Evolutionary conservation across 768 basidiomycete species (phyloP).

Genomic region (Termitomyces titanicus): DNA sequence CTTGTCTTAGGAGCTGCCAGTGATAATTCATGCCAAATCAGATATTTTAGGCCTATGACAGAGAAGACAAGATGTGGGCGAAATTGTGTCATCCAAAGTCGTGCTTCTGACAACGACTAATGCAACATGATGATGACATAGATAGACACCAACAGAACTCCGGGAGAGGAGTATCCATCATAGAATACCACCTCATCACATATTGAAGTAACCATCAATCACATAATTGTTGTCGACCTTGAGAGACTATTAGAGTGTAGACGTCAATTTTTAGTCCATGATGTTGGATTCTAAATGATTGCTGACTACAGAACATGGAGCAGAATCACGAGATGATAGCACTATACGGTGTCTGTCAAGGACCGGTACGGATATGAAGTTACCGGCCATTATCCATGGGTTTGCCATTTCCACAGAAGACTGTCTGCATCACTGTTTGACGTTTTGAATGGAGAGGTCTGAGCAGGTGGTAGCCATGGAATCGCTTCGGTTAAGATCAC

Average conservation of each 20-base stretch:
- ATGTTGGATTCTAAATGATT: neutral
- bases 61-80: neutral
- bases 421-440: neutral
- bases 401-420: too few species aligned
- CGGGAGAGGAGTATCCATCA: neutral
- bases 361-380: too few species aligned
- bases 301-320: neutral
- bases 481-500: constrained; percentile 5
- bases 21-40: too few species aligned
- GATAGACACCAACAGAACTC: too few species aligned
- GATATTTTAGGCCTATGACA: neutral
- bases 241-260: neutral
- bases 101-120: too few species aligned
- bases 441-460: constrained; percentile 2
- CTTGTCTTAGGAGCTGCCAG: neutral
- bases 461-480: constrained; percentile 7
- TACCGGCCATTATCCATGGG: too few species aligned
- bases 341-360: too few species aligned
- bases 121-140: too few species aligned
- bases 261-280: neutral
- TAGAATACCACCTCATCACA: neutral
- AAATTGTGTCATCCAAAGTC: too few species aligned
- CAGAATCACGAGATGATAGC: neutral
- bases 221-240: neutral
- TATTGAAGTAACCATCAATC: neutral